Base-by-base conservation (phyloP, 306 rosid genomes). In the Cercis canadensis region DNA sequence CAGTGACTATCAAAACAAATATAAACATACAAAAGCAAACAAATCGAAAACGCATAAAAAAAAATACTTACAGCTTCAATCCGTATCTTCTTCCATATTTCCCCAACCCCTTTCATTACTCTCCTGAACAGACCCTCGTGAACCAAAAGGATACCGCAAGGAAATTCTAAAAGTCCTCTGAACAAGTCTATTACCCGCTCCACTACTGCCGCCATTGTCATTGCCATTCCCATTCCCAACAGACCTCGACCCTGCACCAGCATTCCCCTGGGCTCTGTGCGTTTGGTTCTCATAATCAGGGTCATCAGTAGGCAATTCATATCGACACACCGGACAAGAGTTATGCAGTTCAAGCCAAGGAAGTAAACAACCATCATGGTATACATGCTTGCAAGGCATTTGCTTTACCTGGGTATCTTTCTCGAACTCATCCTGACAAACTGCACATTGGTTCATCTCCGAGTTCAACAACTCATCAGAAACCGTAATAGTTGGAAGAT, bases 341-440 rank as follows among this genome's bases (percentile, higher is more conserved):
- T 89, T 94, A 63, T 94, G 98, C 87, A 94, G 68, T 41, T 87
- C 76, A 60, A 94, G 80, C 98, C 98, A 94, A 0, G 98, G 98
- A 19, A 86, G 19, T 62, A 94, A 81, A 73, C 98, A 94, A 7
- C 77, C 90, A 1, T 83, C 79, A 52, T 94, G 98, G 62, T 88
- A 94, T 14, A 89, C 85, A 67, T 94, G 98, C 76, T 90, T 94
- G 71, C 98, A 94, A 19, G 98, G 97, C 92, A 94, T 87, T 75
- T 84, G 94, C 83, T 74, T 90, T 47, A 92, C 96, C 82, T 75
- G 84, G 64, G 66, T 79, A 3, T 78, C 89, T 17, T 90, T 85
- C 80, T 94, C 91, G 41, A 94, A 94, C 66, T 84, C 87, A 21
- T 94, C 98, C 88, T 87, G 94, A 56, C 98, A 94, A 57, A 94